Conservation (phyloP, 768 basidiomycete species). For the Amanita pseudoporphyria region DNA sequence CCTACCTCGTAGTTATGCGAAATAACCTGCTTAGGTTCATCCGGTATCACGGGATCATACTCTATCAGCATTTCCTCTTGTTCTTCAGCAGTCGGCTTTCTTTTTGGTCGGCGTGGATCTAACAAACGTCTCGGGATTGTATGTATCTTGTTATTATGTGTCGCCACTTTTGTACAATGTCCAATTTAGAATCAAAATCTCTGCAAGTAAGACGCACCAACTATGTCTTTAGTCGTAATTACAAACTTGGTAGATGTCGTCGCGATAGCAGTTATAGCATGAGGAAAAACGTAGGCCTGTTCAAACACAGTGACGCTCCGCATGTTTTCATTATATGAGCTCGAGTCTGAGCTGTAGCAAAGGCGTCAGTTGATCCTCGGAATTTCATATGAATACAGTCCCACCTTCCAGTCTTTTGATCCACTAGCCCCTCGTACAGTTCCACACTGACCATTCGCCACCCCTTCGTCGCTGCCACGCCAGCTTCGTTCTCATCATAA, state of each 20-base stretch:
- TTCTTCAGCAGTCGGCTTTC: slow-evolving; percentile 68
- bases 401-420: slow-evolving; percentile 68
- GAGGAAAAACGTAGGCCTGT: slow-evolving; percentile 61
- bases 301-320: slow-evolving; percentile 50
- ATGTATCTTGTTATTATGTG: slow-evolving; percentile 60
- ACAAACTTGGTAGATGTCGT: slow-evolving; percentile 84
- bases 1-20: slow-evolving; percentile 41
- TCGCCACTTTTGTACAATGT: slow-evolving; percentile 50
- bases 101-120: slow-evolving; percentile 74
- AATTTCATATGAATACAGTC: slow-evolving; percentile 13
- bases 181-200: too few species aligned
- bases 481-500: slow-evolving; percentile 47
- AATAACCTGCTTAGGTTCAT: slow-evolving; percentile 50
- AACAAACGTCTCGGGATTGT: slow-evolving; percentile 64
- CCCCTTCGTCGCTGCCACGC: slow-evolving; percentile 47
- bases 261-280: slow-evolving; percentile 57
- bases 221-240: slow-evolving; percentile 76
- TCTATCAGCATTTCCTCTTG: slow-evolving; percentile 78
- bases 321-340: slow-evolving; percentile 38
- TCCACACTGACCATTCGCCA: slow-evolving; percentile 79
- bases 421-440: slow-evolving; percentile 72
- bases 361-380: neutral
- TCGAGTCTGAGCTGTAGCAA: slow-evolving; percentile 30
- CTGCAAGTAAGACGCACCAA: slow-evolving; percentile 49
- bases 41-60: slow-evolving; percentile 72